phyloP scores from a whole-genome alignment of 2,329 filamentous ascomycete genomes.

The Bimuria novae-zelandiae region DNA sequence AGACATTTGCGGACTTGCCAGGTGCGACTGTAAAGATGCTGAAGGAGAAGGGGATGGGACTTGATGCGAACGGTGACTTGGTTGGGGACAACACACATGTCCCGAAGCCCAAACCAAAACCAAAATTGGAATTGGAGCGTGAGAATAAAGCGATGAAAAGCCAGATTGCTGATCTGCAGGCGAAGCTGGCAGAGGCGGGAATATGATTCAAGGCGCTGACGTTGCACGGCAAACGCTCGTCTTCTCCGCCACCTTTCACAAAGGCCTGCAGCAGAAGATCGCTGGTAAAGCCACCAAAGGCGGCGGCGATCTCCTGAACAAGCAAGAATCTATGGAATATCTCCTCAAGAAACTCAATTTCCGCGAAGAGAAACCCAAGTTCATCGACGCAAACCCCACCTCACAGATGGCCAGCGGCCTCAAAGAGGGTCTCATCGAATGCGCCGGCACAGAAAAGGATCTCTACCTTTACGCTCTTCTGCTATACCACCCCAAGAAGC shows the following conservation, averaged over 20 bases:
- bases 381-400: slow-evolving; percentile 87
- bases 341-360: slow-evolving; percentile 90
- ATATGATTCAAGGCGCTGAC: slow-evolving; percentile 10
- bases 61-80: not conserved
- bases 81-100: not conserved
- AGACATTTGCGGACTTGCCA: too few species aligned
- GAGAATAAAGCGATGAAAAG: not conserved
- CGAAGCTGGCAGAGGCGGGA: not conserved
- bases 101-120: not conserved
- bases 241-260: slow-evolving; percentile 96
- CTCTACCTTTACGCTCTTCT: slow-evolving; percentile 90
- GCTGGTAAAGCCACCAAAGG: slow-evolving; percentile 69
- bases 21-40: too few species aligned
- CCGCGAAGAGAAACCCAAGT: slow-evolving; percentile 79
- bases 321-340: slow-evolving; percentile 88
- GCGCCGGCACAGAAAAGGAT: slow-evolving; percentile 93
- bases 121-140: not conserved
- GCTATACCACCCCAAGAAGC: slow-evolving; percentile 77
- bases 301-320: slow-evolving; percentile 65
- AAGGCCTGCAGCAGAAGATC: slow-evolving; percentile 87
- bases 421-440: slow-evolving; percentile 90
- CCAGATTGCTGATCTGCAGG: not conserved
- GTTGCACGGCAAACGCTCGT: slow-evolving; percentile 81
- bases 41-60: too few species aligned
- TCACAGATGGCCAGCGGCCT: slow-evolving; percentile 86